Evolutionary conservation across 2,329 filamentous ascomycete species (phyloP).

Genomic region (Phyllosticta citribraziliensis): DNA sequence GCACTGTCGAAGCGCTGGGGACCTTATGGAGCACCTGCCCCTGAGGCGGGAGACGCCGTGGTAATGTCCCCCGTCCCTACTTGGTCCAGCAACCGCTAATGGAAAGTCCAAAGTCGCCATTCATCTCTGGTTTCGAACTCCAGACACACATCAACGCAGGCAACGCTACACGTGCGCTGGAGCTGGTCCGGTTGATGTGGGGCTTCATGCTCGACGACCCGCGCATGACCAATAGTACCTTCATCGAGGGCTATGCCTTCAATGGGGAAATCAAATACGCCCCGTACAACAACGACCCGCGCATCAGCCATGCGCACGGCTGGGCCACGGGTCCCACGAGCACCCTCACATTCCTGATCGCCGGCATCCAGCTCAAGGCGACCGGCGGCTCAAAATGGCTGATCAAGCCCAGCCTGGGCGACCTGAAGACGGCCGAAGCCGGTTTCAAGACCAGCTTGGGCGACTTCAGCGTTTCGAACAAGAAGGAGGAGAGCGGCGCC

Average conservation of each 20-base stretch:
- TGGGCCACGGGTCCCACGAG: constrained; percentile 30
- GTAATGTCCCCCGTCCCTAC: no score
- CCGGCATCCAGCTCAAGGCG: constrained; percentile 34
- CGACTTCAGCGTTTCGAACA: constrained; percentile 19
- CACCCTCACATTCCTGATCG: constrained; percentile 31
- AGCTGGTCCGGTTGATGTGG: constrained; percentile 48
- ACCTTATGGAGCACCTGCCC: constrained; percentile 44
- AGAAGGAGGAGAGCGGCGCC: constrained; percentile 12
- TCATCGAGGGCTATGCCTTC: constrained; percentile 49
- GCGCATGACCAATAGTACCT: constrained; percentile 48
- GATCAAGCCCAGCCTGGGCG: constrained; percentile 36
- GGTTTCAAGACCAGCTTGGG: constrained; percentile 39
- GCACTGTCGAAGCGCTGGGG: constrained; percentile 45
- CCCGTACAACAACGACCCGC: constrained; percentile 26
- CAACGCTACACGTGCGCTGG: constrained; percentile 42
- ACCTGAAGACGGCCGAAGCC: constrained; percentile 33
- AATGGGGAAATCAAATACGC: constrained; percentile 43
- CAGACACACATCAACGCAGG: constrained; percentile 45
- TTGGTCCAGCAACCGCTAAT: no score
- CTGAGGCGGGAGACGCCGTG: constrained; percentile 45
- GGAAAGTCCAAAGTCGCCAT: constrained; percentile 17
- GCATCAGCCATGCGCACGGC: constrained; percentile 34
- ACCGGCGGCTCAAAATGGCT: constrained; percentile 34
- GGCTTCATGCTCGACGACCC: constrained; percentile 51
- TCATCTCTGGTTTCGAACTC: constrained; percentile 50